These are phyloP conservation scores for Raffaelea albimanens DNA, from an alignment of 2,329 filamentous ascomycete species.

Conservation along the genomic window DNA sequence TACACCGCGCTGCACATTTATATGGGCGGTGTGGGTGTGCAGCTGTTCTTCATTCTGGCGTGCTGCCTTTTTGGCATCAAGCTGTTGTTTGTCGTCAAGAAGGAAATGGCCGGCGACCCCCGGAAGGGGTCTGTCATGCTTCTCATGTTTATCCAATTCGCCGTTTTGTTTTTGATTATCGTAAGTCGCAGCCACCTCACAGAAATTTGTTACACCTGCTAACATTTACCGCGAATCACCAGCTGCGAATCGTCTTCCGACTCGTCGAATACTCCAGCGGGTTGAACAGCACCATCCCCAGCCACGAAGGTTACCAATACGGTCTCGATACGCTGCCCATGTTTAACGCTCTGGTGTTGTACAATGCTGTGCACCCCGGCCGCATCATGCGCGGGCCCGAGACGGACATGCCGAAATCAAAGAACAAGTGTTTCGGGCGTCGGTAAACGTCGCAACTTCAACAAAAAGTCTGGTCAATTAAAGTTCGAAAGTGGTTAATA, in stretches of 20 bases:
- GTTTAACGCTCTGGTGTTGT: constrained; percentile 32
- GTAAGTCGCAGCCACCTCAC: constrained; percentile 13
- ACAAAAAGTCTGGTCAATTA: no score
- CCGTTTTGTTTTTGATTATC: constrained; percentile 4
- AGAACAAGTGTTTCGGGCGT: no score
- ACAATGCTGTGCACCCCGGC: constrained; percentile 38
- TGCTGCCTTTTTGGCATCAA: constrained; percentile 26
- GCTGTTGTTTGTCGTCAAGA: constrained; percentile 12
- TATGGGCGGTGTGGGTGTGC: constrained; percentile 8
- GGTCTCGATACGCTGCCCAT: constrained; percentile 45
- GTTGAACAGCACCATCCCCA: constrained; percentile 23
- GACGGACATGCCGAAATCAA: constrained; percentile 29
- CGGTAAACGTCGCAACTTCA: no score
- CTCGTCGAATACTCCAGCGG: constrained; percentile 46
- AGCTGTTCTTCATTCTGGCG: constrained; percentile 22
- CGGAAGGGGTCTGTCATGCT: not conserved
- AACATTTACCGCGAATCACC: no score
- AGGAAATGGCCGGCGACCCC: constrained; percentile 15
- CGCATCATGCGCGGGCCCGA: constrained; percentile 32
- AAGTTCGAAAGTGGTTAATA: no score
- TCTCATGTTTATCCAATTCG: constrained; percentile 5
- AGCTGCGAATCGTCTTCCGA: constrained; percentile 51
- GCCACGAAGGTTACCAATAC: constrained; percentile 37
- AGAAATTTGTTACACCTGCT: constrained; percentile 23
- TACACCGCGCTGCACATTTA: constrained; percentile 5